Evolutionary conservation across 208 protist genomes (phyloP), one percentile per base, ranked within the genome.

Genomic region (Naegleria gruberi): DNA sequence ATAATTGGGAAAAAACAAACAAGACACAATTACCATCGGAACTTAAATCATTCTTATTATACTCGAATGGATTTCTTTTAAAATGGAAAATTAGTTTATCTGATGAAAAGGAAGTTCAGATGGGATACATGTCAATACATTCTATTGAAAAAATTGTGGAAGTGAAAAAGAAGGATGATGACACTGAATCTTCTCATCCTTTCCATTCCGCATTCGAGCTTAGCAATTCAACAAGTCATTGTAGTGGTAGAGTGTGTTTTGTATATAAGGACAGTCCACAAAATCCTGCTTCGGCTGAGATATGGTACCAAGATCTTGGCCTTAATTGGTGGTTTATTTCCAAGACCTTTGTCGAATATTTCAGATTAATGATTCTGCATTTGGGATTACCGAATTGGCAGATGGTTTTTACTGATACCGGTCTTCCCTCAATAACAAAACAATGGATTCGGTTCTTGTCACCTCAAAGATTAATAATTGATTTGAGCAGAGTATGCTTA

Each of bases 291-390:
- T 12, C 42, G 1, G 43, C 81, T 34, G 30, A 90, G 30, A 57
- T 90, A 34, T 90, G 89, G 89, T 90, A 89, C n/a, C 83, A 57
- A 45, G 89, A 90, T 42, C 26, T 90, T 7, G 45, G n/a, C 26
- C 30, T 82, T 41, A 34, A 46, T 40, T 90, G 89, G 89, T 42
- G 57, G 40, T 85, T 90, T 17, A 55, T 90, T 34, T 45, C 89
- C 47, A n/a, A 40, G 30, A 77, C 23, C 0, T 90, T 90, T 85
- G 37, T 51, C 8, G 81, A 90, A n/a, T 90, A 90, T 42, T 86
- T 90, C 34, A 15, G 89, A 45, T 34, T 90, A 34, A 34, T 90
- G 46, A 34, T 90, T 37, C 42, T 90, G 82, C 89, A 90, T 82
- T 37, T 90, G 10, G 89, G 89, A 7, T n/a, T 90, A 17, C 51